Evolutionary conservation across 257 asterid genomes (phyloP).

Genomic region (Plantago major): DNA sequence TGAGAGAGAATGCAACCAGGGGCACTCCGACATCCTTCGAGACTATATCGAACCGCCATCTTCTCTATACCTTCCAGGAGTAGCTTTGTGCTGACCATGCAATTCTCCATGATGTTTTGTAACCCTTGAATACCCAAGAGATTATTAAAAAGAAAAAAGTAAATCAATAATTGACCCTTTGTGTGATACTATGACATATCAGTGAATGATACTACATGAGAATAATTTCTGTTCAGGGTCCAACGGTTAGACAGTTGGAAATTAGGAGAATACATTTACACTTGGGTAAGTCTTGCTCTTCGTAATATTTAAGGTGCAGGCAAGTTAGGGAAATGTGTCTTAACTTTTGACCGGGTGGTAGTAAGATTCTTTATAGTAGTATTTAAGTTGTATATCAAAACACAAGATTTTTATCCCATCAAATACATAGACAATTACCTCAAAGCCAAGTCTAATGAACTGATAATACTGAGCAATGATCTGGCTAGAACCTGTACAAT

Average conservation of each 20-base stretch:
- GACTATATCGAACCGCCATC: constrained; percentile 41
- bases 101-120: constrained; percentile 60
- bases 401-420: too few species aligned
- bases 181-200: too few species aligned
- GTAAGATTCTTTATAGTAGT: too few species aligned
- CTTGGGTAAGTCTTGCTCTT: background rate
- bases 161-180: background rate
- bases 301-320: background rate
- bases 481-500: constrained; percentile 54
- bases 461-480: constrained; percentile 78
- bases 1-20: constrained; percentile 61
- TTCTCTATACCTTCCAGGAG: constrained; percentile 47
- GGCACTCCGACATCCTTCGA: constrained; percentile 75
- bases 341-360: too few species aligned
- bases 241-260: too few species aligned
- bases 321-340: too few species aligned
- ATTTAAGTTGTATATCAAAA: too few species aligned
- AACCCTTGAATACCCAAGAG: constrained; percentile 35
- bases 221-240: too few species aligned
- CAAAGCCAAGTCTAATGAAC: constrained; percentile 80
- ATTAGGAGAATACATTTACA: too few species aligned
- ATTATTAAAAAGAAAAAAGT: background rate
- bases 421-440: constrained; percentile 39
- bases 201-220: too few species aligned
- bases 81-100: constrained; percentile 43